These are phyloP conservation scores for Castanopsis chinensis DNA, from an alignment of 306 rosid genomes.

Conservation along the genomic window DNA sequence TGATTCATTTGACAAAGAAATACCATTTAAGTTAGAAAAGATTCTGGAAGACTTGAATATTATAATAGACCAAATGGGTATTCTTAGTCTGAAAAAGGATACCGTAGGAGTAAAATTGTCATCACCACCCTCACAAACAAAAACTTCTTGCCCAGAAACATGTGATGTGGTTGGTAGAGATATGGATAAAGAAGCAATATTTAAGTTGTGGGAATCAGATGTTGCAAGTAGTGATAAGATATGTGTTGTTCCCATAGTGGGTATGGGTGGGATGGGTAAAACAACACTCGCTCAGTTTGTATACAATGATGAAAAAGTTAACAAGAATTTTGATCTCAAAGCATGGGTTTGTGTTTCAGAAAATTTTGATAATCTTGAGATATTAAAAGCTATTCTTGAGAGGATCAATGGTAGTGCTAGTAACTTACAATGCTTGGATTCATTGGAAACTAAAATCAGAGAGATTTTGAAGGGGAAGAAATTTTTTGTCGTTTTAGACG, in stretches of 20 bases:
- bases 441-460: too few species aligned
- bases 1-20: neutral
- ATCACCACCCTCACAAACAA: neutral
- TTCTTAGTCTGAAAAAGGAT: conserved; percentile 7
- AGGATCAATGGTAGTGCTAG: too few species aligned
- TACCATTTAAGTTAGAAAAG: neutral
- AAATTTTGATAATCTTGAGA: neutral
- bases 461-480: neutral
- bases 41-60: neutral
- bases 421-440: too few species aligned
- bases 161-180: conserved; percentile 14
- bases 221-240: neutral
- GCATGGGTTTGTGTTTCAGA: neutral
- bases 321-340: neutral
- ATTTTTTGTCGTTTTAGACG: conserved; percentile 26
- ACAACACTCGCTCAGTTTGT: conserved; percentile 11
- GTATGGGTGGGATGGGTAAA: neutral
- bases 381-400: neutral
- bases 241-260: neutral
- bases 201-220: neutral
- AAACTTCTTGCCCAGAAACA: conserved; percentile 7
- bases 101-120: neutral
- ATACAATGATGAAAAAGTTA: neutral
- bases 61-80: neutral
- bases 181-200: conserved; percentile 3